Conservation (phyloP, 2,329 filamentous ascomycete genomes). For the Albifimbria verrucaria region DNA sequence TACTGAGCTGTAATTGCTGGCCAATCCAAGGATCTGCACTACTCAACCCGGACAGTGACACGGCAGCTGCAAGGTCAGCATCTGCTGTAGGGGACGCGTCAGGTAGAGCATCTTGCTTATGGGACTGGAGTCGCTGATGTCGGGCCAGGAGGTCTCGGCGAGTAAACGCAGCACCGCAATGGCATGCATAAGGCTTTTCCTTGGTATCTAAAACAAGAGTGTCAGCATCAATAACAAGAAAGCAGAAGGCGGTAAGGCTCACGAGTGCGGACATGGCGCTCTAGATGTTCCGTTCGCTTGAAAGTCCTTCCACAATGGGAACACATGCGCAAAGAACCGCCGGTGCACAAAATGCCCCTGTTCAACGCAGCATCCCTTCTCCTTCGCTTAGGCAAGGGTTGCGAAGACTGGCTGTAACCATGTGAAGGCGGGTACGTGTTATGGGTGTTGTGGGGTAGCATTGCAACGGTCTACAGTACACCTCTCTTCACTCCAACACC, state of each 20-base stretch:
- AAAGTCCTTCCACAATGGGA: slow-evolving; percentile 40
- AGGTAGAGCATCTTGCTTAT: slow-evolving; percentile 19
- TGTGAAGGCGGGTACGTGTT: not conserved
- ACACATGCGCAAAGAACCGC: slow-evolving; percentile 23
- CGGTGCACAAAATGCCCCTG: not conserved
- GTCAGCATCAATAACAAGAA: not conserved
- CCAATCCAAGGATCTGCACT: slow-evolving; percentile 13
- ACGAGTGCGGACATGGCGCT: slow-evolving; percentile 44
- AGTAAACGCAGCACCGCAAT: slow-evolving; percentile 41
- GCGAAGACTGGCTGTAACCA: not conserved
- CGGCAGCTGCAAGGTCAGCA: slow-evolving; percentile 18
- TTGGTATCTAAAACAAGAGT: slow-evolving; percentile 39
- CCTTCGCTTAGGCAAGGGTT: no score
- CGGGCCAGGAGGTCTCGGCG: slow-evolving; percentile 41
- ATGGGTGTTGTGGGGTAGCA: no score
- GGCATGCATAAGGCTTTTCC: slow-evolving; percentile 43
- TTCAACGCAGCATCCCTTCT: not conserved
- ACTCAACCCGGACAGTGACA: slow-evolving; percentile 30
- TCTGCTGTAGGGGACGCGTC: slow-evolving; percentile 18
- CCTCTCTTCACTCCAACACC: no score
- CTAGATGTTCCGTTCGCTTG: slow-evolving; percentile 43
- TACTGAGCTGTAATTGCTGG: not conserved
- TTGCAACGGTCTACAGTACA: no score
- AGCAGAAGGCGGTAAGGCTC: slow-evolving; percentile 14
- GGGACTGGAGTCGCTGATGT: slow-evolving; percentile 36